Conservation (phyloP, 257 asterid genomes). For the Solanum chiquidenum region DNA sequence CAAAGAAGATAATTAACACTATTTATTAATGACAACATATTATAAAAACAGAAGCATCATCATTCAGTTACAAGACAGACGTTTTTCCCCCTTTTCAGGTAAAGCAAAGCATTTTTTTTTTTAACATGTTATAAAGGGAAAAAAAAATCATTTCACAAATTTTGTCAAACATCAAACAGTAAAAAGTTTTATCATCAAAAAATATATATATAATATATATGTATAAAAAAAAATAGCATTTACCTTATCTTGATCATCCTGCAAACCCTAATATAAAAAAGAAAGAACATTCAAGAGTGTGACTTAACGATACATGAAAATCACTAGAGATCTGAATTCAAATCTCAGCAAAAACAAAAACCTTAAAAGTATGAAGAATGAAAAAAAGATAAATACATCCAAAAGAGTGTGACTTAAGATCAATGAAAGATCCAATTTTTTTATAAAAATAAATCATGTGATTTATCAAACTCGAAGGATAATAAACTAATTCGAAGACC, state of each 20-base stretch:
- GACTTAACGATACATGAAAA: background rate
- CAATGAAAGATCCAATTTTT: background rate
- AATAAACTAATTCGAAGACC: background rate
- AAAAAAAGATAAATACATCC: background rate
- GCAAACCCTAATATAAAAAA: background rate
- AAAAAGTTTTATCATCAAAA: background rate
- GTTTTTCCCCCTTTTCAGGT: background rate
- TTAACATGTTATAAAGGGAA: background rate
- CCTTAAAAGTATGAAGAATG: background rate
- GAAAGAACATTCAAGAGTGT: background rate
- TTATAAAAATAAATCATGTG: too few species aligned
- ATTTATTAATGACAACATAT: background rate
- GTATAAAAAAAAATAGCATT: background rate
- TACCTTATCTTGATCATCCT: background rate
- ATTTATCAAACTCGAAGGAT: background rate
- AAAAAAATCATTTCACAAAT: background rate
- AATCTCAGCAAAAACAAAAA: background rate
- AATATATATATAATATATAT: too few species aligned
- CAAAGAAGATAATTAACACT: background rate
- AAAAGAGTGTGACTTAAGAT: background rate
- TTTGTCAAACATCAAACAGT: background rate
- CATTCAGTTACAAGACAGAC: background rate
- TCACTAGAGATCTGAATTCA: background rate
- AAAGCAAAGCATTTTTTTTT: background rate
- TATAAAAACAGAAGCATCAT: background rate